These are phyloP conservation scores for Hibiscus trionum DNA, from an alignment of 345 rosid species.

Conservation along the genomic window DNA sequence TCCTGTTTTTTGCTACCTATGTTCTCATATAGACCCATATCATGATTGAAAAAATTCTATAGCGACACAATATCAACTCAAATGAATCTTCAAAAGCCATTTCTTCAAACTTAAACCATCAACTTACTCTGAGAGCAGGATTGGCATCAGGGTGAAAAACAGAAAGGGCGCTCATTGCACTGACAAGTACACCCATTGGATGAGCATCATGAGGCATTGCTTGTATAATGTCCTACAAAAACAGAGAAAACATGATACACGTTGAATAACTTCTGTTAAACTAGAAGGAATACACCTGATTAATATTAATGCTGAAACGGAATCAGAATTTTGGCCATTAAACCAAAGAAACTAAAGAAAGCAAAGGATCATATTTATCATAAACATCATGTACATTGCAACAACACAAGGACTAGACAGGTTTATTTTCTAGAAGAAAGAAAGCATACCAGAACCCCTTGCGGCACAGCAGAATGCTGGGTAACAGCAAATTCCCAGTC, in stretches of 20 bases:
- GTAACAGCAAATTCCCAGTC: slow-evolving; percentile 94
- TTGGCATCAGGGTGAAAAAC: slow-evolving; percentile 98
- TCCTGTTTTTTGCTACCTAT: not conserved
- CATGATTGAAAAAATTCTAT: not conserved
- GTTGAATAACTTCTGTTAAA: not conserved
- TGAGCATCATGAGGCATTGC: slow-evolving; percentile 99
- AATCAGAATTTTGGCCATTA: not conserved
- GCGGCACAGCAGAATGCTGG: slow-evolving; percentile 97
- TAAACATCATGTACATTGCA: not conserved
- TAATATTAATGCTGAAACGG: not conserved
- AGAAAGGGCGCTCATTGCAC: slow-evolving; percentile 97
- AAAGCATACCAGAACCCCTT: slow-evolving; percentile 64
- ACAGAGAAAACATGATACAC: slow-evolving; percentile 8
- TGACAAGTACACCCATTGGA: slow-evolving; percentile 96
- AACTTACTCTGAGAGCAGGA: slow-evolving; percentile 89
- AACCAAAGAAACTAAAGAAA: not conserved
- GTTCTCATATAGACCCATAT: not conserved
- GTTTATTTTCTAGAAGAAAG: slow-evolving; percentile 3
- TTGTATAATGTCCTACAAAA: slow-evolving; percentile 79
- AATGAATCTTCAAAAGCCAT: not conserved
- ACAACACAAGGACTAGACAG: not conserved
- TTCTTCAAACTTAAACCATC: slow-evolving; percentile 9
- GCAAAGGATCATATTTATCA: not conserved
- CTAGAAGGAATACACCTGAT: not conserved
- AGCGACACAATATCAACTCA: not conserved